Percentiles rank a stretch among this genome's conserved stretches.
Evolutionary conservation across 805 yeast species (phyloP).

Genomic region (Candida coquimbonensis): DNA sequence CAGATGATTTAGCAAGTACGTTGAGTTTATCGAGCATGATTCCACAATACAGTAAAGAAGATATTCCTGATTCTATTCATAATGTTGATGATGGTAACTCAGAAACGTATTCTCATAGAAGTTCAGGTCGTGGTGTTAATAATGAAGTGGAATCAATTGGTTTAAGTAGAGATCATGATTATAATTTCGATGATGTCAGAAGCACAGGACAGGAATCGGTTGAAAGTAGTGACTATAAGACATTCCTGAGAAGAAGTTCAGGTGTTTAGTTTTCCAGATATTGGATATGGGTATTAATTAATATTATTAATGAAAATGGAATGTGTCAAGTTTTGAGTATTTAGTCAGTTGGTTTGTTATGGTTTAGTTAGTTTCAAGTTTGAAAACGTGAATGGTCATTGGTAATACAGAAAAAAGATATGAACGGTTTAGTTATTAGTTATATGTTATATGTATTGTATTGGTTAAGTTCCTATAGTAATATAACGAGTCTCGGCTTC

Average conservation of each 20-base stretch:
- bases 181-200: constrained; percentile 13
- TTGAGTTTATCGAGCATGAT: constrained; percentile 22
- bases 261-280: not conserved
- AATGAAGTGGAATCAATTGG: constrained; percentile 1
- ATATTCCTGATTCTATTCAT: not conserved
- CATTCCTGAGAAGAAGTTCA: constrained; percentile 13
- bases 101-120: not conserved
- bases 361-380: no score
- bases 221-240: constrained; percentile 18
- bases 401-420: no score
- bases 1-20: constrained; percentile 19
- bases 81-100: not conserved
- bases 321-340: no score
- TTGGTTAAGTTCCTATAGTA: no score
- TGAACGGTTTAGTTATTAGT: no score
- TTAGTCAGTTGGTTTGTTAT: no score
- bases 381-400: no score
- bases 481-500: no score
- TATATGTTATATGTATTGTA: no score
- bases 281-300: no score
- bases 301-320: no score
- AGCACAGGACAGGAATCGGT: constrained; percentile 5
- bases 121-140: not conserved
- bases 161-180: constrained; percentile 4
- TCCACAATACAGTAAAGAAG: constrained; percentile 19